Conservation (phyloP, 495 filamentous ascomycete species). For the Penicillium maclennaniae region DNA sequence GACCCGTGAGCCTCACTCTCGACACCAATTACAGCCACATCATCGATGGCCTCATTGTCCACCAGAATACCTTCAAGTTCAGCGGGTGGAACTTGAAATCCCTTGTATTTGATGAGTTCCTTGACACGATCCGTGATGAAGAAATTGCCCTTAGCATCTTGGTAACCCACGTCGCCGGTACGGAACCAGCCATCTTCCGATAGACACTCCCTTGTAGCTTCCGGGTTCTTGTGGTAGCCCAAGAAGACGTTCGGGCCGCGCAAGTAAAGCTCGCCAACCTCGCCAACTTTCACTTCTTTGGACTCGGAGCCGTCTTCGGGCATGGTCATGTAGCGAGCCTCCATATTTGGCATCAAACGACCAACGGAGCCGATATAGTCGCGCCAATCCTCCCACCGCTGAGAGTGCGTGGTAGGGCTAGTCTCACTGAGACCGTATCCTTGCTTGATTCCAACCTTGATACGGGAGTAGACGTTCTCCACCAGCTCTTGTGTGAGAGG, state of each 20-base stretch:
- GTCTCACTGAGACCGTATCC: slow-evolving; percentile 88
- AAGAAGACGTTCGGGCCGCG: slow-evolving; percentile 64
- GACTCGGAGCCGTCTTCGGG: slow-evolving; percentile 50
- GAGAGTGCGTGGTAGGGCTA: slow-evolving; percentile 53
- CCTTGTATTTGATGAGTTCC: slow-evolving; percentile 87
- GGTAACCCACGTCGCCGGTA: slow-evolving; percentile 63
- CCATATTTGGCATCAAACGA: slow-evolving; percentile 73
- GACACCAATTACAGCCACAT: slow-evolving; percentile 84
- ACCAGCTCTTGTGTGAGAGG: slow-evolving; percentile 82
- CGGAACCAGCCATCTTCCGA: slow-evolving; percentile 58
- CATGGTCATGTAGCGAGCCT: slow-evolving; percentile 70
- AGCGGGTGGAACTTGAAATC: slow-evolving; percentile 84
- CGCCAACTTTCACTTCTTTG: slow-evolving; percentile 53
- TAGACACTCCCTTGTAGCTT: slow-evolving; percentile 64
- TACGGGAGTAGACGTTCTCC: slow-evolving; percentile 67
- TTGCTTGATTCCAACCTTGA: slow-evolving; percentile 74
- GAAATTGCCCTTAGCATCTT: slow-evolving; percentile 58
- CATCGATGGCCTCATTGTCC: slow-evolving; percentile 67
- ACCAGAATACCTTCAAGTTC: slow-evolving; percentile 80
- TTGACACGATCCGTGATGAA: slow-evolving; percentile 83
- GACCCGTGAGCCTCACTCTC: slow-evolving; percentile 64
- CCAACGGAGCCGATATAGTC: slow-evolving; percentile 77
- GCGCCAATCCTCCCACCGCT: slow-evolving; percentile 75
- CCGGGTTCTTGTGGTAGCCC: slow-evolving; percentile 69
- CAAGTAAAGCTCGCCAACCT: slow-evolving; percentile 64